These are phyloP conservation scores for Ascochyta lentis DNA, from an alignment of 2,329 filamentous ascomycete species.

Conservation along the genomic window DNA sequence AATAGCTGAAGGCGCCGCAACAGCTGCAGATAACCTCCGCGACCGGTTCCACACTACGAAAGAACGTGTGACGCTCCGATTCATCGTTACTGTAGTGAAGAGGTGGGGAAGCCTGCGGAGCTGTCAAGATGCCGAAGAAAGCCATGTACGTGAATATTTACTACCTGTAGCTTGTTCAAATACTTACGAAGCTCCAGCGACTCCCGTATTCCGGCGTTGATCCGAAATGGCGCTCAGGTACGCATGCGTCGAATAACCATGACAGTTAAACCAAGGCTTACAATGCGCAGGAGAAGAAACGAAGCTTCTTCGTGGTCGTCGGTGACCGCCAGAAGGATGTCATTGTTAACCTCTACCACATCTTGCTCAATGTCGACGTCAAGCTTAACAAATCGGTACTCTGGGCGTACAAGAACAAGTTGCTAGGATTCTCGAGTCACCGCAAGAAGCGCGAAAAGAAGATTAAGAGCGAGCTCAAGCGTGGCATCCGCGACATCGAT, in stretches of 20 bases:
- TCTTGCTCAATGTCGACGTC: conserved; percentile 87
- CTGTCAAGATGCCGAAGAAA: conserved; percentile 48
- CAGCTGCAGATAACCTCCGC: conserved; percentile 11
- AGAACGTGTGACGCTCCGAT: neutral
- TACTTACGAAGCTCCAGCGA: conserved; percentile 37
- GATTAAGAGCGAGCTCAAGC: conserved; percentile 98
- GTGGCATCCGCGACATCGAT: conserved; percentile 90
- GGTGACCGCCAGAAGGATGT: conserved; percentile 95
- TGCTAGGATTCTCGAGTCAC: conserved; percentile 90
- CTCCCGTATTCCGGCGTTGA: conserved; percentile 50
- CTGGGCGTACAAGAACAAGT: conserved; percentile 98
- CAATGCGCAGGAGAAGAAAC: conserved; percentile 77
- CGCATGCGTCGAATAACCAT: neutral
- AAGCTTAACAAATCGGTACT: conserved; percentile 96
- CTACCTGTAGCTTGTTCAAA: neutral
- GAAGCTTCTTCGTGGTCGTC: conserved; percentile 96
- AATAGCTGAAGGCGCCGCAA: neutral
- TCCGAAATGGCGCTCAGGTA: conserved; percentile 50
- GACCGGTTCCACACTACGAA: neutral
- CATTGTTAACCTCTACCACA: conserved; percentile 93
- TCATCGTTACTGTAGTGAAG: conserved; percentile 14
- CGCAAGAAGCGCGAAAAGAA: conserved; percentile 98
- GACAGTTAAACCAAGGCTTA: conserved; percentile 15
- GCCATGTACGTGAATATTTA: conserved; percentile 39
- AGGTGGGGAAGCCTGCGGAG: conserved; percentile 43